Evolutionary conservation across 2,329 filamentous ascomycete genomes (phyloP).

Genomic region (Venturiaceae sp.): DNA sequence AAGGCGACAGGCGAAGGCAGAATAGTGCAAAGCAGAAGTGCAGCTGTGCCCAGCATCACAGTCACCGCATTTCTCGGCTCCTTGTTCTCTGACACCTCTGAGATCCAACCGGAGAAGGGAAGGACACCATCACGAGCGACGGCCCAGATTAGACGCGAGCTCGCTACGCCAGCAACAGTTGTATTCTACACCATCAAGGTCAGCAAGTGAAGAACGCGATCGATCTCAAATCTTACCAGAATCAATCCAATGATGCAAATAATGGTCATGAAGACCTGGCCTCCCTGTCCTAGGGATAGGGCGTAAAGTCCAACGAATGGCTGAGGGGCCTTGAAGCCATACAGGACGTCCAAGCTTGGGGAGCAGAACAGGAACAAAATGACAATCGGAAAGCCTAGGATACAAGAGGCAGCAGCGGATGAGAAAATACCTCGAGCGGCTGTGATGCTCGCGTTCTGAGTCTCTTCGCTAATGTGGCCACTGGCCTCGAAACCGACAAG

Average conservation of each 20-base stretch:
- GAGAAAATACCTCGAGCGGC: slow-evolving; percentile 52
- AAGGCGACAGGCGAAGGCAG: slow-evolving; percentile 40
- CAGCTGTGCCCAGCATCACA: slow-evolving; percentile 45
- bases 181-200: slow-evolving; percentile 37
- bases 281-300: slow-evolving; percentile 43
- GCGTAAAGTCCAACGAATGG: slow-evolving; percentile 52
- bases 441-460: slow-evolving; percentile 46
- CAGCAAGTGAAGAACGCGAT: slow-evolving; percentile 1
- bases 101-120: slow-evolving; percentile 49
- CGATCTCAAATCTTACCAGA: slow-evolving; percentile 31
- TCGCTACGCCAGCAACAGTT: slow-evolving; percentile 48
- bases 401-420: slow-evolving; percentile 47
- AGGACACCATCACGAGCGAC: slow-evolving; percentile 53
- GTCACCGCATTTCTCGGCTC: slow-evolving; percentile 52
- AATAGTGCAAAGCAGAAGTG: slow-evolving; percentile 49
- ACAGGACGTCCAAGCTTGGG: slow-evolving; percentile 43
- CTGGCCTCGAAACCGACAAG: slow-evolving; percentile 53
- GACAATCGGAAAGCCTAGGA: slow-evolving; percentile 46
- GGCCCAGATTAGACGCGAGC: slow-evolving; percentile 52
- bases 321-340: slow-evolving; percentile 44
- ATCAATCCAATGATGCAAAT: slow-evolving; percentile 38
- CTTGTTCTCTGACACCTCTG: slow-evolving; percentile 40
- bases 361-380: slow-evolving; percentile 51
- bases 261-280: slow-evolving; percentile 53
- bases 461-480: slow-evolving; percentile 52